Conservation (phyloP, 805 yeast genomes). For the Ogataea paraovalis region DNA sequence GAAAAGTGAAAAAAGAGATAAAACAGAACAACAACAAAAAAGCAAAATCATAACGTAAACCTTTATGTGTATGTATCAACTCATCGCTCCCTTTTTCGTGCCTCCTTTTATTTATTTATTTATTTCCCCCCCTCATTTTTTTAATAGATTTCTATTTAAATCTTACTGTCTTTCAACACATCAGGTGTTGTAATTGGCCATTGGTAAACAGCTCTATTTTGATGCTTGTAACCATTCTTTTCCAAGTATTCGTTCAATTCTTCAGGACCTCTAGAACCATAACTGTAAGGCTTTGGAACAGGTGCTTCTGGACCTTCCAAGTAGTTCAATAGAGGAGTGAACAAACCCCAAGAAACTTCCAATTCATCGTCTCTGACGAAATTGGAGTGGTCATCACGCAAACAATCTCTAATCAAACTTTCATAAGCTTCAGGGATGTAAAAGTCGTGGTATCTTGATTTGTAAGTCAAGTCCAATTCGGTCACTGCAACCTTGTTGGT, state of each 20-base stretch:
- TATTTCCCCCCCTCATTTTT: neutral
- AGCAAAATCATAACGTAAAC: too few relatives aligned
- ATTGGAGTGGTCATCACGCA: conserved; percentile 91
- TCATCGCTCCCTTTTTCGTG: neutral
- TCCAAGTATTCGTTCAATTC: conserved; percentile 56
- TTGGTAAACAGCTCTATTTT: conserved; percentile 63
- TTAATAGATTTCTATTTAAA: neutral
- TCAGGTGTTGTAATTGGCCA: conserved; percentile 82
- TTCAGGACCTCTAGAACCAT: conserved; percentile 89
- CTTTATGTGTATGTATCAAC: neutral
- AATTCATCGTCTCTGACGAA: conserved; percentile 97
- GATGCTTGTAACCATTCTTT: conserved; percentile 69
- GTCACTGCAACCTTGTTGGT: conserved; percentile 78
- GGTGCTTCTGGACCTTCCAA: conserved; percentile 73
- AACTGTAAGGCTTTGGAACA: conserved; percentile 65
- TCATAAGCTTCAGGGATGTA: conserved; percentile 99
- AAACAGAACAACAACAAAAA: neutral
- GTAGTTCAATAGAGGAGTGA: conserved; percentile 83
- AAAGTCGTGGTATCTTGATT: conserved; percentile 75
- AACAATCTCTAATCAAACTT: conserved; percentile 86
- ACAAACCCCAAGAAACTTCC: conserved; percentile 87
- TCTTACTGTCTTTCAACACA: conserved; percentile 21
- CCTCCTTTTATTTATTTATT: neutral
- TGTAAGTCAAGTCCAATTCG: conserved; percentile 86
- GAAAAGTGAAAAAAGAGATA: neutral